phyloP scores from a whole-genome alignment of 331 rosid species.

The Spiraea crenata region DNA sequence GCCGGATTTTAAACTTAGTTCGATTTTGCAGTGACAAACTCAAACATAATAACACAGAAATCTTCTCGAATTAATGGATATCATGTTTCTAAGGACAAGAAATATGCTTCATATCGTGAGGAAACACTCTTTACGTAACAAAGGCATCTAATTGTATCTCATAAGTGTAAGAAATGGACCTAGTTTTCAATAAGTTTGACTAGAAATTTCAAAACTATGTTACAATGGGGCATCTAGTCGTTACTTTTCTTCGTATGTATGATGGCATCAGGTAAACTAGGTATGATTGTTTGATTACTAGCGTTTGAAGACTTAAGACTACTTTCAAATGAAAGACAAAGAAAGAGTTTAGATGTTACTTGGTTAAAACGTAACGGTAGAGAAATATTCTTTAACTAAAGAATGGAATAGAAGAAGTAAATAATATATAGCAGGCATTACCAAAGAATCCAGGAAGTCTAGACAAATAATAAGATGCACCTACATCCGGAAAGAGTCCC shows the following conservation, averaged over 20 bases:
- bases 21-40: background rate
- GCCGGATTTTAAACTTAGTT: background rate
- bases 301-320: too few relatives aligned
- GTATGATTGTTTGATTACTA: too few relatives aligned
- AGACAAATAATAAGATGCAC: slow-evolving; percentile 86
- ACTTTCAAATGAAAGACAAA: too few relatives aligned
- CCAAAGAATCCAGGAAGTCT: slow-evolving; percentile 93
- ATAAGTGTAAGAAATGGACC: too few relatives aligned
- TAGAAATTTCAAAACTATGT: background rate
- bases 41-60: background rate
- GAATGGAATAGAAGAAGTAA: slow-evolving; percentile 1
- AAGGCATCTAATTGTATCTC: background rate
- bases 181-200: background rate
- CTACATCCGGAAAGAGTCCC: slow-evolving; percentile 97
- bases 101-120: background rate
- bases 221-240: background rate
- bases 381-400: background rate
- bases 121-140: background rate
- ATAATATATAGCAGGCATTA: slow-evolving; percentile 38
- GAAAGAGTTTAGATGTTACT: too few relatives aligned
- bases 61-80: background rate
- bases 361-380: too few relatives aligned
- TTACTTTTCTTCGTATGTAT: too few relatives aligned
- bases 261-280: too few relatives aligned
- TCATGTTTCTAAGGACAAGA: background rate